These are phyloP conservation scores for Corymbia maculata DNA, from an alignment of 345 rosid species.

Conservation along the genomic window DNA sequence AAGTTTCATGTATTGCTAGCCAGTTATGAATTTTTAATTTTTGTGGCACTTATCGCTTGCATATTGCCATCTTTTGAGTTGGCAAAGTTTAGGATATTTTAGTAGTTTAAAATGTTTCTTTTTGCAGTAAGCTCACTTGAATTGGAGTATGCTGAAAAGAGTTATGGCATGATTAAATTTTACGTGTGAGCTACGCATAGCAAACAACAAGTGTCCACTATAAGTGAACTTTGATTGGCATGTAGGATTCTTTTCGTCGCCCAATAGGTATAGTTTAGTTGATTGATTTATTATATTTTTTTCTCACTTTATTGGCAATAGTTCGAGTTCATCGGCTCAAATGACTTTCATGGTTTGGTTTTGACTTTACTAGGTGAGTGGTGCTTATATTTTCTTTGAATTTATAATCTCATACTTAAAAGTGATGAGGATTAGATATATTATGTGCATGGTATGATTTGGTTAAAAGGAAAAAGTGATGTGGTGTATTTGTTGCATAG, in stretches of 20 bases:
- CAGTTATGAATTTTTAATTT: neutral
- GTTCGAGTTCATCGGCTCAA: neutral
- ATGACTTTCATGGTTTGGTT: neutral
- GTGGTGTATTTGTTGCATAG: neutral
- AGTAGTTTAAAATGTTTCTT: neutral
- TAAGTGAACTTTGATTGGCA: neutral
- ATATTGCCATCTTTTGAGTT: neutral
- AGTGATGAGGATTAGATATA: neutral
- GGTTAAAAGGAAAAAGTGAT: neutral
- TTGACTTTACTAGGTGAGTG: neutral
- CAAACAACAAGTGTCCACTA: neutral
- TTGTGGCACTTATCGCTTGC: neutral
- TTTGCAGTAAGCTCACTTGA: neutral
- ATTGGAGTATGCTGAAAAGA: neutral
- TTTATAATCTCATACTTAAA: neutral
- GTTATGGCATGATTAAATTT: neutral
- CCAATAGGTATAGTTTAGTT: neutral
- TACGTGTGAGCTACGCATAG: fast-evolving
- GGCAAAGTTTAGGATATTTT: neutral
- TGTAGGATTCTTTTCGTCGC: neutral
- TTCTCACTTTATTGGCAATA: neutral
- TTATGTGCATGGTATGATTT: neutral
- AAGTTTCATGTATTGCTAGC: fast-evolving
- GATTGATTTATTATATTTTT: neutral
- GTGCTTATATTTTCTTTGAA: neutral